Evolutionary conservation across 805 yeast genomes (phyloP), one percentile per base, ranked within the genome.

Genomic region (Kazachstania viticola): DNA sequence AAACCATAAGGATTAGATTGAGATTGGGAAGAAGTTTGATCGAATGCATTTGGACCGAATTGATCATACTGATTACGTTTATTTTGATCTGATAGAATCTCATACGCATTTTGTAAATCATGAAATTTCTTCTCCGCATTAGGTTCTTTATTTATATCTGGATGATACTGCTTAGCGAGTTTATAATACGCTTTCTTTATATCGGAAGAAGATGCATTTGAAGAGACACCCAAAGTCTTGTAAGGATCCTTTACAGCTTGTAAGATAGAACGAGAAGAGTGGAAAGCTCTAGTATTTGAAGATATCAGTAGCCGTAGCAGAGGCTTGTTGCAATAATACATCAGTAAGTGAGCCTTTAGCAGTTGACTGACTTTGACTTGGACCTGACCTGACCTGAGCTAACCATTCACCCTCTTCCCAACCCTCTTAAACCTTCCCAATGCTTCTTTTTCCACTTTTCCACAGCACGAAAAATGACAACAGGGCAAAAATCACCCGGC

Each of bases 171-270:
- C 58, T 91, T 91, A 12, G 96, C 98, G 41, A 91, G 64, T 49
- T 84, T 79, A 55, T 85, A 85, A 61, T 91, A 91, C 2, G 95
- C 88, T 58, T 87, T 87, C 58, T 91, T 91, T 60, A 91, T 91
- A 14, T 85, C 93, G n/a, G 82, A 69, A 6, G 77, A 62, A 11
- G 77, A 67, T 0, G 98, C 91, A 32, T 52, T 54, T 39, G 70
- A 71, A 17, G 69, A 71, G 18, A 91, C 82, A 4, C 97, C 97
- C 27, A 91, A 62, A 0, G 75, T 71, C 39, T 73, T 66, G 58
- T 91, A 91, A 0, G 99, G 99, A 51, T 91, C 95, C 25, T 64
- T 60, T n/a, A n/a, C n/a, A n/a, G n/a, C n/a, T n/a, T n/a, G n/a
- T n/a, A n/a, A n/a, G n/a, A n/a, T n/a, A n/a, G n/a, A n/a, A n/a